A percentile compares a stretch with the other conserved stretches of the same genome.
phyloP scores from a whole-genome alignment of 345 rosid species.

The Rhodomyrtus tomentosa region DNA sequence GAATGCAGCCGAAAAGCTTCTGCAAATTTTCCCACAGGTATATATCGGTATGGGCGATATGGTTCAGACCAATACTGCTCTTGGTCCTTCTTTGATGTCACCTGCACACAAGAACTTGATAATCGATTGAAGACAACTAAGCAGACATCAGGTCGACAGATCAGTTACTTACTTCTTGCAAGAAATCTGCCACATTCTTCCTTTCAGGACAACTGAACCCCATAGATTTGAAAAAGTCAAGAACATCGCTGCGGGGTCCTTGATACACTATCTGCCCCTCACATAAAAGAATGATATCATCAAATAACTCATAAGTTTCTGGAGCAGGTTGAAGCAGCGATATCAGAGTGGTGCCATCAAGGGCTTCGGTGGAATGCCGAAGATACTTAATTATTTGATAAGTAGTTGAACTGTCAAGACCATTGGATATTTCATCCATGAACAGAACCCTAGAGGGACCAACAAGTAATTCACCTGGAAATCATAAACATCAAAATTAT shows the following conservation, averaged over 20 bases:
- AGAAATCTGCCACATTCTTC: conserved; percentile 94
- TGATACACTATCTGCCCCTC: conserved; percentile 95
- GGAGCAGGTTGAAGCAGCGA: conserved; percentile 96
- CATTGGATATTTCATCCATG: conserved; percentile 99
- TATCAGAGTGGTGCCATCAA: conserved; percentile 76
- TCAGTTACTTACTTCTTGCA: conserved; percentile 73
- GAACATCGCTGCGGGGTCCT: conserved; percentile 70
- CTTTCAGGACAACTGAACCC: conserved; percentile 91
- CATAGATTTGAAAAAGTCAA: conserved; percentile 62
- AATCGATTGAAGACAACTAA: background rate
- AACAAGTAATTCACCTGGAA: conserved; percentile 80
- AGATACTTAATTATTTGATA: conserved; percentile 83
- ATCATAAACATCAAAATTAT: background rate
- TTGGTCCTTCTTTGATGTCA: conserved; percentile 85
- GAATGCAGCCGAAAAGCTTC: conserved; percentile 60
- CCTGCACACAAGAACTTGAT: conserved; percentile 32
- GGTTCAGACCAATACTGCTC: conserved; percentile 90
- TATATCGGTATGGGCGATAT: conserved; percentile 60
- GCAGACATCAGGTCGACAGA: conserved; percentile 4
- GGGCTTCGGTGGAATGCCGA: conserved; percentile 74
- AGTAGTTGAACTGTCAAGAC: conserved; percentile 94
- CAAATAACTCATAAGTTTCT: conserved; percentile 84
- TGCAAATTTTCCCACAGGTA: conserved; percentile 78
- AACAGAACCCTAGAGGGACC: conserved; percentile 95
- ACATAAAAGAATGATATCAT: conserved; percentile 78